These are phyloP conservation scores for Phytopythium sindhum DNA, from an alignment of 352 stramenopile genomes.

Conservation along the genomic window DNA sequence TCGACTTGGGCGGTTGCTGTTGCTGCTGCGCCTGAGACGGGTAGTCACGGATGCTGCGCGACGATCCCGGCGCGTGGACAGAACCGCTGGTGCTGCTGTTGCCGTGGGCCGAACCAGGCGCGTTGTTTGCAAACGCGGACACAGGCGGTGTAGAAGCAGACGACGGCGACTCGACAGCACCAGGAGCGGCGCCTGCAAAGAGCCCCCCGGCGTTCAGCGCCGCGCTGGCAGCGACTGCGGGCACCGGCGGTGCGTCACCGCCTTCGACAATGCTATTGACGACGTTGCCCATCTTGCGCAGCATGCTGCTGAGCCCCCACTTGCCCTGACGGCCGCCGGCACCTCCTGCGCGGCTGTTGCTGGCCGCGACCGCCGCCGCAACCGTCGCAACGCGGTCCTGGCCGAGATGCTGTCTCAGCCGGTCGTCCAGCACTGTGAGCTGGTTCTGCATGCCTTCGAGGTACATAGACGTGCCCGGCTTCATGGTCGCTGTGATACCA, in stretches of 20 bases:
- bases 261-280: slow-evolving; percentile 84
- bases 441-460: slow-evolving; percentile 88
- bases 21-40: slow-evolving; percentile 5
- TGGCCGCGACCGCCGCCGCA: slow-evolving; percentile 23
- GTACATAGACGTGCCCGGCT: slow-evolving; percentile 82
- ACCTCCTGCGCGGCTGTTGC: slow-evolving; percentile 14
- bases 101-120: neutral
- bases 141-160: neutral
- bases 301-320: slow-evolving; percentile 72
- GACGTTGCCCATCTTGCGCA: slow-evolving; percentile 87
- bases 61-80: neutral
- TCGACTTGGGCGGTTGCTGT: slow-evolving; percentile 8
- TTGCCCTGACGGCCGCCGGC: slow-evolving; percentile 58
- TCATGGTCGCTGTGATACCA: slow-evolving; percentile 71
- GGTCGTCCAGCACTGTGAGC: slow-evolving; percentile 81
- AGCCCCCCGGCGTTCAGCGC: slow-evolving; percentile 16
- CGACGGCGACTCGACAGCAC: slow-evolving; percentile 9
- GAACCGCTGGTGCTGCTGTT: neutral
- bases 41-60: slow-evolving; percentile 2
- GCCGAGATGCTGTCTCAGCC: slow-evolving; percentile 79
- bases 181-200: slow-evolving; percentile 26
- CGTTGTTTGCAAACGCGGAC: neutral
- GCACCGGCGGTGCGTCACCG: slow-evolving; percentile 33
- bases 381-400: slow-evolving; percentile 72
- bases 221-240: slow-evolving; percentile 8